These are phyloP conservation scores for Phyllostachys edulis DNA, from an alignment of 176 grass and related monocot species.

Conservation along the genomic window DNA sequence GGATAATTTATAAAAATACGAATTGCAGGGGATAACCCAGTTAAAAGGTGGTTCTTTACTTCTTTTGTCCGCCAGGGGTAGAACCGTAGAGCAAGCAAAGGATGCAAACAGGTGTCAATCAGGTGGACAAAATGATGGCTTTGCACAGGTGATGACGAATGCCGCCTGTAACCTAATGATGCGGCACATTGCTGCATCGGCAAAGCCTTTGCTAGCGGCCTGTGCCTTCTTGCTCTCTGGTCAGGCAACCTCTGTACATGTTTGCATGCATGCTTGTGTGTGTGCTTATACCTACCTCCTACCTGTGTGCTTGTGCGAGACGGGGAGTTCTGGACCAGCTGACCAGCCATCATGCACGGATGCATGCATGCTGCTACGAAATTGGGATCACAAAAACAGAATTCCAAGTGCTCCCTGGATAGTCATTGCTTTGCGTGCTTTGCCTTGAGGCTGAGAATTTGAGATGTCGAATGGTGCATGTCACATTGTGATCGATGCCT, in stretches of 20 bases:
- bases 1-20: no score
- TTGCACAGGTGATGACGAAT: neutral
- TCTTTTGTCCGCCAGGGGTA: neutral
- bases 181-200: neutral
- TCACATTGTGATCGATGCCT: neutral
- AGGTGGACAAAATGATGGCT: conserved; percentile 4
- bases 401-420: no score
- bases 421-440: no score
- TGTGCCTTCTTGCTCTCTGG: neutral
- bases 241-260: neutral
- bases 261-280: neutral
- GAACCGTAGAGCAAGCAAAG: neutral
- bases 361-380: neutral
- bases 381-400: neutral
- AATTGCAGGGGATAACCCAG: no score
- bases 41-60: no score
- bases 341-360: neutral
- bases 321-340: no score
- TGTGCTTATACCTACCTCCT: no score
- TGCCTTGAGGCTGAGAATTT: no score
- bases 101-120: neutral
- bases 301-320: no score
- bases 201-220: conserved; percentile 7
- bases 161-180: neutral
- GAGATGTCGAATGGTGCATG: neutral